These are phyloP conservation scores for Geranium incanum DNA, from an alignment of 441 rosid genomes.

Conservation along the genomic window DNA sequence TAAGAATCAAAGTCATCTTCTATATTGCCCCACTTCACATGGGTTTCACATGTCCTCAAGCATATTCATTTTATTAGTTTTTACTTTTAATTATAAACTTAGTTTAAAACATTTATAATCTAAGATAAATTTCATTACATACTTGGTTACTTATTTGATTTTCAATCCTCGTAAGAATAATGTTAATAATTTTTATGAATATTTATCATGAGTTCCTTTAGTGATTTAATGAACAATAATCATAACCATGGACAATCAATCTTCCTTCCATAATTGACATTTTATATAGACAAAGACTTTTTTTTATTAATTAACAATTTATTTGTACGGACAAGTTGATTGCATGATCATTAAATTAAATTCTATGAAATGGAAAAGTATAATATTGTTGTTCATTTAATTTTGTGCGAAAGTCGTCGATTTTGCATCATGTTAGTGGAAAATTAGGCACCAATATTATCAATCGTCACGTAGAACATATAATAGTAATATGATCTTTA, in stretches of 20 bases:
- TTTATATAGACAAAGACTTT: too few species aligned
- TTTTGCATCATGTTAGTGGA: background rate
- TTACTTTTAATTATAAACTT: too few species aligned
- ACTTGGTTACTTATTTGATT: too few species aligned
- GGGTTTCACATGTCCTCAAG: background rate
- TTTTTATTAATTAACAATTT: background rate
- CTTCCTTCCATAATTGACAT: too few species aligned
- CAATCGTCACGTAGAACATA: background rate
- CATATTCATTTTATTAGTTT: background rate
- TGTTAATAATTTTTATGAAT: too few species aligned
- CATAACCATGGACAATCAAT: background rate
- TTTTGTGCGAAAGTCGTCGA: background rate
- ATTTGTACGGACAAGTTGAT: background rate
- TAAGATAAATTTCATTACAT: too few species aligned
- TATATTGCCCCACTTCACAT: slow-evolving; percentile 6
- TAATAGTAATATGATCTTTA: background rate
- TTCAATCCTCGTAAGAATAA: background rate
- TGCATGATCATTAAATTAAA: background rate
- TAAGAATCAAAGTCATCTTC: slow-evolving; percentile 9
- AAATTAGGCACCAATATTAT: background rate
- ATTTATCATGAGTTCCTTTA: background rate
- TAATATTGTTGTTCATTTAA: background rate
- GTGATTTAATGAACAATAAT: background rate
- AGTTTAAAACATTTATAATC: too few species aligned
- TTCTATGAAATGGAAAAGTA: background rate